Conservation (phyloP, 345 rosid species). For the Pseudoturritis turrita region DNA sequence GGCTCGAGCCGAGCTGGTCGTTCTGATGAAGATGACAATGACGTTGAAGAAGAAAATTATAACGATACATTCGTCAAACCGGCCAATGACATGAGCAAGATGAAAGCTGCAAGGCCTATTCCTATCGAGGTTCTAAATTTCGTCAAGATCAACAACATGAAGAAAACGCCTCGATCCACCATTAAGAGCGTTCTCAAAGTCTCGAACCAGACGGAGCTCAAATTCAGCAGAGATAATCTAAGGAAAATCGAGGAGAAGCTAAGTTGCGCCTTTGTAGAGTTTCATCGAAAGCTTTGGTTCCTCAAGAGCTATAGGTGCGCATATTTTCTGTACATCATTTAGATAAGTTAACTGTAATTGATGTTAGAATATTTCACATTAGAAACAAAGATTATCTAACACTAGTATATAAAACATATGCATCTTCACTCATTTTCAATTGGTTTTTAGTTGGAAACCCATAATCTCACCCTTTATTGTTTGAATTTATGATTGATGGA, state of each 20-base stretch:
- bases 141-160: slow-evolving; percentile 38
- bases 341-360: neutral
- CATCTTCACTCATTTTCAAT: no score
- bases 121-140: slow-evolving; percentile 36
- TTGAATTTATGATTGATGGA: neutral
- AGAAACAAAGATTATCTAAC: no score
- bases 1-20: slow-evolving; percentile 34
- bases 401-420: no score
- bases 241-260: slow-evolving; percentile 49
- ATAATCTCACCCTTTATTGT: no score
- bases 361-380: no score
- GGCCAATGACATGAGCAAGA: neutral
- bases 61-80: neutral
- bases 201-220: slow-evolving; percentile 33
- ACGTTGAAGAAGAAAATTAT: neutral
- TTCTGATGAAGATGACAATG: slow-evolving; percentile 11
- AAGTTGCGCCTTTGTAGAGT: slow-evolving; percentile 47
- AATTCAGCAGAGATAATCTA: slow-evolving; percentile 47
- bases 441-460: no score
- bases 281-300: slow-evolving; percentile 58
- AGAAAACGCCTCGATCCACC: slow-evolving; percentile 46
- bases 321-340: neutral
- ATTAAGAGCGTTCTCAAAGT: slow-evolving; percentile 35
- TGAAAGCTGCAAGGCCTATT: slow-evolving; percentile 25
- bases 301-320: slow-evolving; percentile 54